Evolutionary conservation across 257 asterid genomes (phyloP), one percentile per base, ranked within the genome.

Genomic region (Forsythia suspensa): DNA sequence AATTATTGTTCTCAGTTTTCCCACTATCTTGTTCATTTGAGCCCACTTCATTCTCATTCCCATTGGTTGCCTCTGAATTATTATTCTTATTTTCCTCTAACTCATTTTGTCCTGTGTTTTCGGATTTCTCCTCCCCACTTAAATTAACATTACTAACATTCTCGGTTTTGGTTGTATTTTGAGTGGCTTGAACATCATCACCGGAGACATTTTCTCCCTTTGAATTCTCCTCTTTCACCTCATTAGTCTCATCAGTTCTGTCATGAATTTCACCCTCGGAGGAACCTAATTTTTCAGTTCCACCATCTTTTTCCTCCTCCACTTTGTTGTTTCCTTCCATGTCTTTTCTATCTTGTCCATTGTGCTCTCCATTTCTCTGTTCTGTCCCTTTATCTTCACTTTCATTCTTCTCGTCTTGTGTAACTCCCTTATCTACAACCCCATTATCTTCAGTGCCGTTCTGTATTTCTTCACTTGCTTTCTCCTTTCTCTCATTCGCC

Each of bases 401-500:
- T 61, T 85, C 82, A 20, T 72, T 76, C 55, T 75, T 85, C 69
- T 74, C 82, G 3, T 81, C 78, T 72, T 66, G 79, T 11, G 40
- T 78, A 71, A 51, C 83, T 70, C 84, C 91, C 82, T 87, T 82
- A 79, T 29, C 34, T 29, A 29, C 34, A 71, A 51, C 83, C 67
- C 84, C 91, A 81, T 87, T 82, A 79, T 79, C 88, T 65, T 80
- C 88, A 5, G 81, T 84, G 3, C 71, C 83, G 24, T 83, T 84
- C 72, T 76, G 77, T 20, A 80, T 76, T n/a, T 68, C 65, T 84
- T 85, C 84, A 37, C 72, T 83, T 79, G 51, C 81, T 2, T 40
- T 85, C 76, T 78, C 86, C 52, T 69, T 79, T 34, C 38, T 74
- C 73, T 52, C 77, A 6, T 77, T 44, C 51, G 48, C 79, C 59